These are phyloP conservation scores for Hanseniaspora mollemarum DNA, from an alignment of 805 yeast species.

Conservation along the genomic window DNA sequence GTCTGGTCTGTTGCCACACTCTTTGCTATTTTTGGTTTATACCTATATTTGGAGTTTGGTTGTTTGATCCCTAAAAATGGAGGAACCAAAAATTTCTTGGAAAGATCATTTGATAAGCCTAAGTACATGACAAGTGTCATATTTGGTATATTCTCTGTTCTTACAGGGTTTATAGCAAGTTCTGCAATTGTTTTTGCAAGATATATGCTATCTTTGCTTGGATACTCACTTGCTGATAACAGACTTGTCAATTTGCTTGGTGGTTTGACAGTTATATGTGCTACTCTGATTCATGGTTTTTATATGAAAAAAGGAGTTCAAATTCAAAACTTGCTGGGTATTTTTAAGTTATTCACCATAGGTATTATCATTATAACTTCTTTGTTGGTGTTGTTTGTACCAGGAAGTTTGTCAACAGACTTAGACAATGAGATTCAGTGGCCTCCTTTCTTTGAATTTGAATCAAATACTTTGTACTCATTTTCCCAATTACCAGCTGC, in stretches of 20 bases:
- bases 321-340: conserved; percentile 54
- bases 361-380: conserved; percentile 48
- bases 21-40: conserved; percentile 56
- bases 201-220: conserved; percentile 39
- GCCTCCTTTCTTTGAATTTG: conserved; percentile 23
- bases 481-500: conserved; percentile 43
- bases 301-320: conserved; percentile 50
- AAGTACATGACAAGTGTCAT: conserved; percentile 42
- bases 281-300: conserved; percentile 41
- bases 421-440: conserved; percentile 12
- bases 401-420: conserved; percentile 26
- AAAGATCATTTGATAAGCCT: conserved; percentile 54
- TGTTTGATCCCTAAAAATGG: conserved; percentile 63
- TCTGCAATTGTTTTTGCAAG: conserved; percentile 54
- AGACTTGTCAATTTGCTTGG: conserved; percentile 36
- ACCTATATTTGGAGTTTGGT: conserved; percentile 58
- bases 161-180: conserved; percentile 46
- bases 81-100: conserved; percentile 63
- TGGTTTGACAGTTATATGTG: conserved; percentile 30
- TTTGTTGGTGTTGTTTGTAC: conserved; percentile 44
- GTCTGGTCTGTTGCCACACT: conserved; percentile 56
- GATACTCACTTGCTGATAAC: conserved; percentile 28
- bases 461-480: conserved; percentile 26
- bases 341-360: conserved; percentile 45
- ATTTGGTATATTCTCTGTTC: conserved; percentile 38